A percentile compares a stretch with the other conserved stretches of the same genome.
Evolutionary conservation across 169 alveolate species (phyloP).

Genomic region (Plasmodium inui): DNA sequence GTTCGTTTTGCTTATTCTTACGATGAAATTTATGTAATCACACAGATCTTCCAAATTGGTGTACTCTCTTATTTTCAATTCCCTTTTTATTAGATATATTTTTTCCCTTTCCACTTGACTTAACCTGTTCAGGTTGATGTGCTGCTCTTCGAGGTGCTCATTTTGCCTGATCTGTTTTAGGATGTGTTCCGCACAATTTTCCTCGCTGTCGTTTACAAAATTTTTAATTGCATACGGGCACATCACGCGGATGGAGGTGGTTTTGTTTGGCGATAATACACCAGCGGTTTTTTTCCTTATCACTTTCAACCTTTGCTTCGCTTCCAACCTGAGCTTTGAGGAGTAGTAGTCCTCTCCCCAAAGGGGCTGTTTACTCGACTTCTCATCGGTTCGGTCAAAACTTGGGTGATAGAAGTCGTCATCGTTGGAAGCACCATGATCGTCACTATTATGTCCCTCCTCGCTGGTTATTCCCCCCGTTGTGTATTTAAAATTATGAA

Average conservation of each 20-base stretch:
- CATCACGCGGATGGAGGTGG: neutral
- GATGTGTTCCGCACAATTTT: constrained; percentile 20
- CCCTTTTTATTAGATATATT: constrained; percentile 38
- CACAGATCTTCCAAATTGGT: constrained; percentile 65
- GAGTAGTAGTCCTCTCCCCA: neutral
- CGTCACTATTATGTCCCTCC: neutral
- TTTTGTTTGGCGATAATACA: neutral
- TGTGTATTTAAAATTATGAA: neutral
- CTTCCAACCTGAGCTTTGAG: neutral
- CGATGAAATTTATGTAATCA: constrained; percentile 66
- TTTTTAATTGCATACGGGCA: constrained; percentile 49
- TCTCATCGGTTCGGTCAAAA: neutral
- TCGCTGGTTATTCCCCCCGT: neutral
- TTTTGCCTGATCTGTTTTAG: constrained; percentile 18
- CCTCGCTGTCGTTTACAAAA: constrained; percentile 24
- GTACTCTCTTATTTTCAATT: constrained; percentile 66
- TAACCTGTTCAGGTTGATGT: constrained; percentile 39
- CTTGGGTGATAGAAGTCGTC: neutral
- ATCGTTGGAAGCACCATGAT: neutral
- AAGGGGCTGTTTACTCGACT: neutral
- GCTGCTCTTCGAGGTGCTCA: constrained; percentile 43
- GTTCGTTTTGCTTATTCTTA: constrained; percentile 68
- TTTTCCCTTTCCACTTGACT: constrained; percentile 52
- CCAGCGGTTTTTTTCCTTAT: neutral
- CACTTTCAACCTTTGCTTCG: neutral